These are phyloP conservation scores for Syncephalastrum monosporum DNA, from an alignment of 371 early-diverging fungal genomes.

Conservation along the genomic window DNA sequence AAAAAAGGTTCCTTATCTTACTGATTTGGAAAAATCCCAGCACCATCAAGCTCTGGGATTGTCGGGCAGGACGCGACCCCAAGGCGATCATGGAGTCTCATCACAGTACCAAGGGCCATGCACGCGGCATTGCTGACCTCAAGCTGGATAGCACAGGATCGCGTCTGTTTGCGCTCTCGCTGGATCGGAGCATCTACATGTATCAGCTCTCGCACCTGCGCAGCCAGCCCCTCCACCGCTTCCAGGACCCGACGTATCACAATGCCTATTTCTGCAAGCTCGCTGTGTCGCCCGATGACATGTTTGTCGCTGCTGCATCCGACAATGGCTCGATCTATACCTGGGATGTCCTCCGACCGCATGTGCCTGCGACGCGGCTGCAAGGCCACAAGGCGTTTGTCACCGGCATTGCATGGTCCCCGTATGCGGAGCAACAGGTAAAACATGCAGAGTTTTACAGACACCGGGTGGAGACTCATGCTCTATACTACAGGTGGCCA, in stretches of 20 bases:
- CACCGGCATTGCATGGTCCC: slow-evolving; percentile 33
- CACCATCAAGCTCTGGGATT: slow-evolving; percentile 50
- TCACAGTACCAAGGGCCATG: slow-evolving; percentile 20
- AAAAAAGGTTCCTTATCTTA: neutral
- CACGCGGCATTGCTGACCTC: slow-evolving; percentile 35
- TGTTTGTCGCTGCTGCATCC: slow-evolving; percentile 37
- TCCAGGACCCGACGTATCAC: slow-evolving; percentile 20
- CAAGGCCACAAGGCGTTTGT: slow-evolving; percentile 34
- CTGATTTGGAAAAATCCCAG: slow-evolving; percentile 10
- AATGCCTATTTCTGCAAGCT: slow-evolving; percentile 30
- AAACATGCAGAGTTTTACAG: neutral
- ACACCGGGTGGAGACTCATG: neutral
- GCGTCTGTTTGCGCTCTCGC: slow-evolving; percentile 35
- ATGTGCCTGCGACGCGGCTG: slow-evolving; percentile 15
- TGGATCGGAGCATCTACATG: slow-evolving; percentile 40
- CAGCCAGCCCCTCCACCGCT: slow-evolving; percentile 23
- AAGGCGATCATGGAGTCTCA: slow-evolving; percentile 7
- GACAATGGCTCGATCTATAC: slow-evolving; percentile 18
- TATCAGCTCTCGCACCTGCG: slow-evolving; percentile 28
- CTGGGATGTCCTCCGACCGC: slow-evolving; percentile 36
- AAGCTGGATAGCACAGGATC: slow-evolving; percentile 37
- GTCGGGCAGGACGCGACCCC: slow-evolving; percentile 26
- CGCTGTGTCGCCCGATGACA: slow-evolving; percentile 38
- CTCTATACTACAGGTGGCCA: slow-evolving; percentile 28
- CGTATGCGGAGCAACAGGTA: slow-evolving; percentile 5